Conservation (phyloP, 2,329 filamentous ascomycete genomes). For the Neopestalotiopsis clavispora region DNA sequence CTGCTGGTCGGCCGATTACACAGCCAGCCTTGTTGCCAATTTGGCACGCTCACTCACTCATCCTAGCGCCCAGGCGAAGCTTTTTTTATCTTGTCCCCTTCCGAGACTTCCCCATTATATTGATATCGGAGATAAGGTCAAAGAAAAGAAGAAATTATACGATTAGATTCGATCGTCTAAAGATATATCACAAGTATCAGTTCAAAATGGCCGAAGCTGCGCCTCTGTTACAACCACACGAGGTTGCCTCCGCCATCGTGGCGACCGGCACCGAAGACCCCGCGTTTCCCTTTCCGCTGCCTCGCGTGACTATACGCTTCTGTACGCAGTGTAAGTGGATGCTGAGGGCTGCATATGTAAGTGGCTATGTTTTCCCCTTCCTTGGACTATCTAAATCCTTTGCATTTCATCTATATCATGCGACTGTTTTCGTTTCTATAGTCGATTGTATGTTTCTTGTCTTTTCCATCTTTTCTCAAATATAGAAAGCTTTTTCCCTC, state of each 20-base stretch:
- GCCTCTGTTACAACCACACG: slow-evolving; percentile 1
- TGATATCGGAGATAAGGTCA: no score
- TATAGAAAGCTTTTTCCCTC: no score
- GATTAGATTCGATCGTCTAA: not conserved
- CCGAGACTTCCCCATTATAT: not conserved
- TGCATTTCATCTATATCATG: no score
- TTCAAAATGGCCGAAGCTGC: slow-evolving; percentile 28
- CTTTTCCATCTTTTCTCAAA: no score
- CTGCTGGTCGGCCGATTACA: not conserved
- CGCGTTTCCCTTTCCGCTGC: slow-evolving; percentile 50
- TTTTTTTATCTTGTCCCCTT: not conserved
- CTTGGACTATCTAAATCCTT: not conserved
- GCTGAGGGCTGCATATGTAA: slow-evolving; percentile 82
- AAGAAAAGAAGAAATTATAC: not conserved
- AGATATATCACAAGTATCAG: not conserved
- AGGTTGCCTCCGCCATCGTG: slow-evolving; percentile 6
- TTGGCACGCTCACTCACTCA: no score
- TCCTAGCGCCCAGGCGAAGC: not conserved
- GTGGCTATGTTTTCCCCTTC: slow-evolving; percentile 30
- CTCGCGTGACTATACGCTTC: slow-evolving; percentile 85
- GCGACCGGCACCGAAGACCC: slow-evolving; percentile 22
- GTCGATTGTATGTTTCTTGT: no score
- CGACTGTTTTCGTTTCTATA: not conserved
- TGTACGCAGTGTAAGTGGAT: slow-evolving; percentile 97
- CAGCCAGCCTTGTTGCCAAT: not conserved